Evolutionary conservation across 345 rosid genomes (phyloP).

Genomic region (Bruguiera parviflora): DNA sequence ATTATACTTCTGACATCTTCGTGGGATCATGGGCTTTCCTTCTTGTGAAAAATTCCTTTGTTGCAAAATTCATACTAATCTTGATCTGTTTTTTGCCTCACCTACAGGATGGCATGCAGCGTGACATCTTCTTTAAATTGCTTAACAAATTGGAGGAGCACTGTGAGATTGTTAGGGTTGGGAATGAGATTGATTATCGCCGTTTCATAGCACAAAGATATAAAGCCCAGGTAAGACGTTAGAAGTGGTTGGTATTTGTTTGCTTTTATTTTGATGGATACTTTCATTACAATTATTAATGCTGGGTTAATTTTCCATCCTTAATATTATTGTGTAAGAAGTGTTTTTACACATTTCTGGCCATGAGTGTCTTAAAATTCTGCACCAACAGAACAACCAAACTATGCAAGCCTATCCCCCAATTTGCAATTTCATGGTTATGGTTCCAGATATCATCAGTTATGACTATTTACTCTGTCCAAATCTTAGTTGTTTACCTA

Average conservation of each 20-base stretch:
- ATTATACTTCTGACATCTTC: not conserved
- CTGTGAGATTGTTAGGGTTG: conserved; percentile 70
- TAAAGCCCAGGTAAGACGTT: conserved; percentile 41
- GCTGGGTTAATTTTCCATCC: no score
- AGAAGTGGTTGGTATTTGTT: not conserved
- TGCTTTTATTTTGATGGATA: not conserved
- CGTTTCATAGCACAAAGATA: conserved; percentile 62
- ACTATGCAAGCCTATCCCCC: not conserved
- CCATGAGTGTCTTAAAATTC: no score
- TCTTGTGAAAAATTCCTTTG: conserved; percentile 1
- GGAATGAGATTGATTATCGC: conserved; percentile 85
- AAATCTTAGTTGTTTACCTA: not conserved
- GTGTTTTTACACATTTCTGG: no score
- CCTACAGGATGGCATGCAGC: conserved; percentile 91
- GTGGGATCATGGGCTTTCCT: conserved; percentile 2
- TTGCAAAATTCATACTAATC: not conserved
- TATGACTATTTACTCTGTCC: not conserved
- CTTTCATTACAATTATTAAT: no score
- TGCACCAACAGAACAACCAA: not conserved
- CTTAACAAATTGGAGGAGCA: conserved; percentile 63
- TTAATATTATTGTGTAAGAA: no score
- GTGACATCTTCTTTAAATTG: conserved; percentile 72
- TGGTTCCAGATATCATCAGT: not conserved
- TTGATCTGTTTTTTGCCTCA: conserved; percentile 15
- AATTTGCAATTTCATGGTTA: not conserved